Base-by-base conservation (phyloP, 371 early-diverging fungal genomes). In the Funneliformis caledonium region DNA sequence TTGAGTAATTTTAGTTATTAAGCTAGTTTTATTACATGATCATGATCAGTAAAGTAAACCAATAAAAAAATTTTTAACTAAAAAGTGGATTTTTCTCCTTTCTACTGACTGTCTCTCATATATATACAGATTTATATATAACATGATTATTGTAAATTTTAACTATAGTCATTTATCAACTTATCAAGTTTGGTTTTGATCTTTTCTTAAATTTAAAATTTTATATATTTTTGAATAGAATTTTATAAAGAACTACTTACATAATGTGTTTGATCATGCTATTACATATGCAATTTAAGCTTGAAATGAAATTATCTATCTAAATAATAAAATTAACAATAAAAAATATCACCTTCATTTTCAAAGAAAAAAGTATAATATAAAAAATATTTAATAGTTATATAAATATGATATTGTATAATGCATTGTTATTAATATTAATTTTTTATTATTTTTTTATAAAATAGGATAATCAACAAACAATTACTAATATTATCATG, bases 401-500 rank as follows among this genome's bases (percentile, higher is more conserved):
- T 45, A 45, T 45, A 45, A 45, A 45, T 45, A 45, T 45, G 45
- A 45, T 45, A 45, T 0, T 26, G 0, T 26, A 26, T 26, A 45
- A 45, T 45, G 8, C 8, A 45, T 45, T 45, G 45, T 45, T 45
- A 45, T 45, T 45, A 45, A 45, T 45, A 45, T 45, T 45, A 45
- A 45, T 4, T 8, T 4, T 45, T 45, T 45, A 8, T 4, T 45
- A 45, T 4, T 45, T 45, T 45, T 45, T 45, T 4, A 4, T 45
- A 4, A 45, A 45, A 45, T 45, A 45, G 45, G 8, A 45, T n/a
- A n/a, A n/a, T n/a, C n/a, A n/a, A n/a, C n/a, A n/a, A n/a, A n/a
- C n/a, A n/a, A n/a, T n/a, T n/a, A n/a, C n/a, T n/a, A n/a, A 72
- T 48, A 72, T 56, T 72, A 47, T 72, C 48, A n/a, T 72, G 48